These are phyloP conservation scores for Botrytis pseudocinerea DNA, from an alignment of 2,329 filamentous ascomycete species.

Conservation along the genomic window DNA sequence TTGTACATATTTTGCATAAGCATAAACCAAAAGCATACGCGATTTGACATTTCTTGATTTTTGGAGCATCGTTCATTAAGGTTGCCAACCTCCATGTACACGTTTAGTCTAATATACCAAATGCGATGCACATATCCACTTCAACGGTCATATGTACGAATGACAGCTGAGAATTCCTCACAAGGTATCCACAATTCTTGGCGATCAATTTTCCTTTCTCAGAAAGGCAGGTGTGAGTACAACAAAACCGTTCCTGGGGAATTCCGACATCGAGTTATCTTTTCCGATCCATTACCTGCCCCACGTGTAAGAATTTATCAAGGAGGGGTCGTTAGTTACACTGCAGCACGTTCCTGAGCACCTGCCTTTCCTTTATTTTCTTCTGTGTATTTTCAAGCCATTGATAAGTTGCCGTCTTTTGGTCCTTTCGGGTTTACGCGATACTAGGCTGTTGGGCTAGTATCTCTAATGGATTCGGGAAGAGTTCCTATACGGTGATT, in stretches of 20 bases:
- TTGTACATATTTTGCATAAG: constrained; percentile 15
- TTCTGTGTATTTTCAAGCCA: neutral
- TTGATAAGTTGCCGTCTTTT: constrained; percentile 6
- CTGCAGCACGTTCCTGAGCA: neutral
- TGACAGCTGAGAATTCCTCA: neutral
- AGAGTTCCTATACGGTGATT: neutral
- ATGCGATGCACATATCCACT: constrained; percentile 11
- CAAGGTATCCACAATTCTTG: constrained; percentile 16
- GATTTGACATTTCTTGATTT: neutral
- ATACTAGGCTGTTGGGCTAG: neutral
- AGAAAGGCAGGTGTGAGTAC: constrained; percentile 13
- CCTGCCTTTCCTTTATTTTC: neutral
- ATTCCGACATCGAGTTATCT: constrained; percentile 6
- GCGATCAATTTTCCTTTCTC: neutral
- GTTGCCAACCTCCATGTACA: neutral
- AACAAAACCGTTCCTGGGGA: constrained; percentile 9
- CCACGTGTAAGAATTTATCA: constrained; percentile 15
- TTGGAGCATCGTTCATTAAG: neutral
- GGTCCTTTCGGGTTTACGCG: neutral
- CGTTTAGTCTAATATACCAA: neutral
- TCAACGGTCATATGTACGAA: neutral
- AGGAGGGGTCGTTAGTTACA: constrained; percentile 13
- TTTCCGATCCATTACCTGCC: constrained; percentile 1
- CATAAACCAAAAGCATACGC: constrained; percentile 9
- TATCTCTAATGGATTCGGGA: neutral